Conservation (phyloP, 2,329 filamentous ascomycete genomes). For the Whalleya microplaca region DNA sequence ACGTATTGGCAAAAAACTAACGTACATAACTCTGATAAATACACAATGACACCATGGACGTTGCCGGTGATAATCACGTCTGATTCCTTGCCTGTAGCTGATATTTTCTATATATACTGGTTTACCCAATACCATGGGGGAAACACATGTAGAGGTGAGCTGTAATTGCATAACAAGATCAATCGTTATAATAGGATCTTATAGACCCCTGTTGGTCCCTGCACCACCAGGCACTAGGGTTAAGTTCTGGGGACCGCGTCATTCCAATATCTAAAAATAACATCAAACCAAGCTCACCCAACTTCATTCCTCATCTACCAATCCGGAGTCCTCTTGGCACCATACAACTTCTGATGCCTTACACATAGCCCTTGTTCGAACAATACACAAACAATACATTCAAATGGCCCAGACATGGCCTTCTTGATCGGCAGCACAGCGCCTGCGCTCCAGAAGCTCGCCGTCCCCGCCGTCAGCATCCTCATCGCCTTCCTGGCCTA, state of each 20-base stretch:
- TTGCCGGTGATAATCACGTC: too few species aligned
- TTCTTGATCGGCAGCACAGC: conserved; percentile 37
- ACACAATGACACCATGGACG: too few species aligned
- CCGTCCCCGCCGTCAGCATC: conserved; percentile 68
- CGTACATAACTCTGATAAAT: too few species aligned
- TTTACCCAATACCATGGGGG: too few species aligned
- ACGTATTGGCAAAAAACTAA: too few species aligned
- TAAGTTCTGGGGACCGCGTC: conserved; percentile 11
- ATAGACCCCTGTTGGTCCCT: conserved; percentile 14
- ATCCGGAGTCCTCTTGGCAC: neutral
- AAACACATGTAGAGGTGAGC: too few species aligned
- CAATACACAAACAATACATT: neutral
- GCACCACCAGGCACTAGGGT: conserved; percentile 20
- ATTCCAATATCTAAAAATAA: conserved; percentile 6
- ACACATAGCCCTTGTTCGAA: neutral
- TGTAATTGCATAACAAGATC: too few species aligned
- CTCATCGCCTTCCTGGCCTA: conserved; percentile 73
- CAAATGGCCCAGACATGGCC: conserved; percentile 29
- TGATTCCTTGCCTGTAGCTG: too few species aligned
- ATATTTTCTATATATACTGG: too few species aligned
- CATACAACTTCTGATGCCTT: too few species aligned
- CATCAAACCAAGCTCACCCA: too few species aligned
- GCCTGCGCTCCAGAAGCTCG: conserved; percentile 54
- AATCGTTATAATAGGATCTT: too few species aligned
- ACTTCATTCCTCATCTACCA: neutral